phyloP scores from a whole-genome alignment of 2,329 filamentous ascomycete species.

The Plectosphaerella plurivora region DNA sequence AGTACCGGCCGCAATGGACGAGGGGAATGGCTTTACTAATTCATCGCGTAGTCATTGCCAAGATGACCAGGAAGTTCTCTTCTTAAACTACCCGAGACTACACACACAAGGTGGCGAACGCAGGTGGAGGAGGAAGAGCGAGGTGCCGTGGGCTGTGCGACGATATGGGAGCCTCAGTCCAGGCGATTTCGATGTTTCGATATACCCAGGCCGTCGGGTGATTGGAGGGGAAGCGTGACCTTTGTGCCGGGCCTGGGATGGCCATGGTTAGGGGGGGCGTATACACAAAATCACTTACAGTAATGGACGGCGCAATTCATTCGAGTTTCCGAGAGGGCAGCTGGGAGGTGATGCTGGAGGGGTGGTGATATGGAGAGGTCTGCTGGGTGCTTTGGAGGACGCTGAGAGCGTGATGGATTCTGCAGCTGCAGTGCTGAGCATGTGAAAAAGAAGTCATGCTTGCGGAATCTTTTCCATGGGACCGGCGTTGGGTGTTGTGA shows the following conservation, averaged over 20 bases:
- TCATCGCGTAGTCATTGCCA: conserved; percentile 74
- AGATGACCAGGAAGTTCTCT: conserved; percentile 85
- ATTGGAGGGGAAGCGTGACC: neutral
- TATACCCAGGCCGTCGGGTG: neutral
- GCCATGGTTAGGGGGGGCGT: neutral
- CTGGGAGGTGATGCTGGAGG: neutral
- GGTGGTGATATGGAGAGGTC: no score
- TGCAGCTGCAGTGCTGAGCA: no score
- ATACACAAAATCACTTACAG: conserved; percentile 5
- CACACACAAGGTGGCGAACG: neutral
- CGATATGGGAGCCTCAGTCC: neutral
- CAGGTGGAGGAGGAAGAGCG: neutral
- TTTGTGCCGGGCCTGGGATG: neutral
- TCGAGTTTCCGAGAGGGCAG: conserved; percentile 1
- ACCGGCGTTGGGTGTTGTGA: no score
- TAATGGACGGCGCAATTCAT: conserved; percentile 9
- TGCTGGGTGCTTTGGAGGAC: no score
- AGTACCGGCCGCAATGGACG: conserved; percentile 28
- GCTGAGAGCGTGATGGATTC: no score
- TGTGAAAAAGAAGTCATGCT: no score
- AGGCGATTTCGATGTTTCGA: neutral
- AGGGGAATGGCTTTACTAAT: conserved; percentile 5
- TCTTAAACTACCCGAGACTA: neutral
- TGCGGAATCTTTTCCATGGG: no score
- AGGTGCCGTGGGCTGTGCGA: neutral